phyloP scores from a whole-genome alignment of 2,329 filamentous ascomycete species.

The Arthrobotrys sphaeroides region DNA sequence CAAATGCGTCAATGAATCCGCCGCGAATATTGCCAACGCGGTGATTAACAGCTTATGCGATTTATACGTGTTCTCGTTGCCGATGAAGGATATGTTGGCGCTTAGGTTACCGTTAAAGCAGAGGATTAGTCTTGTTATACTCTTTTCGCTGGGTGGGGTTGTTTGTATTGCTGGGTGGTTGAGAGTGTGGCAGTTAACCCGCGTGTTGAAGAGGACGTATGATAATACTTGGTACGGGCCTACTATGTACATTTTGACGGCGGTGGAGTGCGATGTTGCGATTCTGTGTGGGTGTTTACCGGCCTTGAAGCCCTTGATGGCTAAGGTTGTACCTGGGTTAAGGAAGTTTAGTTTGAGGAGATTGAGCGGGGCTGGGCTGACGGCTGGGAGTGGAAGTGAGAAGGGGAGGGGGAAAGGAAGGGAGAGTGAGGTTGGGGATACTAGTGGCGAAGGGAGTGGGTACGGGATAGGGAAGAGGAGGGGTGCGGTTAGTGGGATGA shows the following conservation, averaged over 20 bases:
- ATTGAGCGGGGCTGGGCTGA: slow-evolving; percentile 20
- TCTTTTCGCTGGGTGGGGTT: slow-evolving; percentile 43
- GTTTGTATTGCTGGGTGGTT: slow-evolving; percentile 51
- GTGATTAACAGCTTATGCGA: slow-evolving; percentile 51
- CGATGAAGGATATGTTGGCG: slow-evolving; percentile 47
- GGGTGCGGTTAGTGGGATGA: slow-evolving; percentile 28
- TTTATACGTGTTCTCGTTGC: slow-evolving; percentile 44
- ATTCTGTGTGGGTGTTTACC: slow-evolving; percentile 48
- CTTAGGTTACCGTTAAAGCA: slow-evolving; percentile 34
- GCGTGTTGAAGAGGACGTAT: slow-evolving; percentile 31
- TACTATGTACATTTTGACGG: slow-evolving; percentile 50
- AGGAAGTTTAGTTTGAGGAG: slow-evolving; percentile 37
- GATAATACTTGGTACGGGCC: slow-evolving; percentile 51
- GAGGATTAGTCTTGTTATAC: slow-evolving; percentile 37
- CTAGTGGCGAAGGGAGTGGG: background rate
- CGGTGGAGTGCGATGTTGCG: slow-evolving; percentile 45
- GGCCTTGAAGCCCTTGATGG: slow-evolving; percentile 50
- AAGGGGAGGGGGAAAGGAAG: slow-evolving; percentile 12
- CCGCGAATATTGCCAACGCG: slow-evolving; percentile 40
- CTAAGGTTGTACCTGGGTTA: slow-evolving; percentile 30
- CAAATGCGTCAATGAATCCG: slow-evolving; percentile 33
- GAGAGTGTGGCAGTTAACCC: slow-evolving; percentile 45
- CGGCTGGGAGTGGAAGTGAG: slow-evolving; percentile 6
- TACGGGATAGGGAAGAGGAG: slow-evolving; percentile 7
- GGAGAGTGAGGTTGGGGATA: slow-evolving; percentile 5